A percentile compares a stretch with the other conserved stretches of the same genome.
Conservation (phyloP, 2,329 filamentous ascomycete species). For the Diaporthe nobilis region DNA sequence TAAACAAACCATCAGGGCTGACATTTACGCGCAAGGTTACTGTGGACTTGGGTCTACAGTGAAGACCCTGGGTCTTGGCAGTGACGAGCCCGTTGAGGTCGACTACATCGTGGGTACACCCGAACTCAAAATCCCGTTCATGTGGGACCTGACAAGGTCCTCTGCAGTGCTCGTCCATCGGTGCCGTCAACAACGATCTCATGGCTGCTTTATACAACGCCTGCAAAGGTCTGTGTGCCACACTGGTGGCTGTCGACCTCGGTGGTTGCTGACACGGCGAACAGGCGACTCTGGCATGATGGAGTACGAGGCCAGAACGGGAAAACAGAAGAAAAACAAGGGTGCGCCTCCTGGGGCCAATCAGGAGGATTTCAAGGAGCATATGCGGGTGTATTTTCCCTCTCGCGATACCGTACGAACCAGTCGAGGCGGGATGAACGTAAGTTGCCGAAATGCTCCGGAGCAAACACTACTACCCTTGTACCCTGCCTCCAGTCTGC, state of each 20-base stretch:
- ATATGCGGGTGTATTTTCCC: conserved; percentile 85
- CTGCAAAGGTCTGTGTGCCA: conserved; percentile 61
- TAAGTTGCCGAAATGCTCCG: conserved; percentile 54
- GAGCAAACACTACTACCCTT: conserved; percentile 2
- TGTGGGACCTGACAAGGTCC: conserved; percentile 41
- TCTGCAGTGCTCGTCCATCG: conserved; percentile 81
- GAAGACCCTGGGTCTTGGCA: conserved; percentile 71
- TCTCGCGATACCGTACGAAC: conserved; percentile 76
- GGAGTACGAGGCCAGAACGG: conserved; percentile 59
- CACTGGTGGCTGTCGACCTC: conserved; percentile 20
- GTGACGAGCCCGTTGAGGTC: conserved; percentile 70
- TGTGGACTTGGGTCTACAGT: conserved; percentile 81
- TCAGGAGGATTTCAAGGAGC: conserved; percentile 54
- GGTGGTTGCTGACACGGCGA: conserved; percentile 44
- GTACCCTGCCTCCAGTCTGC: conserved; percentile 38
- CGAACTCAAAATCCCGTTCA: background rate
- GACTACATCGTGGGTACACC: conserved; percentile 76
- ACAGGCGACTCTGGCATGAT: conserved; percentile 59
- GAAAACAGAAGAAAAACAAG: conserved; percentile 50
- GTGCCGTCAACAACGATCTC: conserved; percentile 78
- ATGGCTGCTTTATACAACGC: conserved; percentile 70
- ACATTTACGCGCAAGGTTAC: conserved; percentile 67
- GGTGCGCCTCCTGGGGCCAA: conserved; percentile 45
- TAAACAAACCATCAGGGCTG: conserved; percentile 19
- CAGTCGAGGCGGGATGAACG: conserved; percentile 74